Percentiles rank a stretch among this genome's conserved stretches.
These are phyloP conservation scores for Pseudogymnoascus sp. DNA, from an alignment of 2,329 filamentous ascomycete genomes.

Conservation along the genomic window DNA sequence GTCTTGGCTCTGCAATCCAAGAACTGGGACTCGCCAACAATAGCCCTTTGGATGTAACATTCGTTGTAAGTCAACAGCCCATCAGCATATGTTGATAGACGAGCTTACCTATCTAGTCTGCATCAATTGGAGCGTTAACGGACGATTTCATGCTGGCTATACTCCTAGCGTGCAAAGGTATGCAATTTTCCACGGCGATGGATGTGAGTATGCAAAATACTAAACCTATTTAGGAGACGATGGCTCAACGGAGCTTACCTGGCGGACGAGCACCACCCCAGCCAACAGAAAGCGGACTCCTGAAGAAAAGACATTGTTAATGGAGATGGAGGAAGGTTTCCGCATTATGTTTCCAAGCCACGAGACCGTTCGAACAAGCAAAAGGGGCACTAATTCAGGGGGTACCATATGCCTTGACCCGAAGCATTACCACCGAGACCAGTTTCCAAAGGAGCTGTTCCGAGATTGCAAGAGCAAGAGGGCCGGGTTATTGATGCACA, in stretches of 20 bases:
- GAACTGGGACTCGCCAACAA: slow-evolving; percentile 52
- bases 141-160: slow-evolving; percentile 54
- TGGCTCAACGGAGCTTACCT: slow-evolving; percentile 34
- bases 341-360: slow-evolving; percentile 75
- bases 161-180: slow-evolving; percentile 50
- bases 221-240: slow-evolving; percentile 33
- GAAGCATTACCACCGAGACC: slow-evolving; percentile 60
- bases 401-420: slow-evolving; percentile 76
- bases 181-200: neutral
- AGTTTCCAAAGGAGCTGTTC: slow-evolving; percentile 64
- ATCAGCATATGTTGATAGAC: neutral
- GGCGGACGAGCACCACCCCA: slow-evolving; percentile 25
- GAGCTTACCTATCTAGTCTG: slow-evolving; percentile 43
- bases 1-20: slow-evolving; percentile 59
- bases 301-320: slow-evolving; percentile 18
- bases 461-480: slow-evolving; percentile 68
- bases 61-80: slow-evolving; percentile 45
- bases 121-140: slow-evolving; percentile 73
- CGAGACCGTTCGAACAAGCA: slow-evolving; percentile 57
- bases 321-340: slow-evolving; percentile 41
- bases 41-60: slow-evolving; percentile 58
- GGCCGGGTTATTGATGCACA: slow-evolving; percentile 73
- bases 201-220: neutral
- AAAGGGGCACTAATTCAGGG: slow-evolving; percentile 54
- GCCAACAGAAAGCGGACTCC: slow-evolving; percentile 12